Evolutionary conservation across 177 flowering plant genomes (phyloP).

Genomic region (Vitis hybrid): DNA sequence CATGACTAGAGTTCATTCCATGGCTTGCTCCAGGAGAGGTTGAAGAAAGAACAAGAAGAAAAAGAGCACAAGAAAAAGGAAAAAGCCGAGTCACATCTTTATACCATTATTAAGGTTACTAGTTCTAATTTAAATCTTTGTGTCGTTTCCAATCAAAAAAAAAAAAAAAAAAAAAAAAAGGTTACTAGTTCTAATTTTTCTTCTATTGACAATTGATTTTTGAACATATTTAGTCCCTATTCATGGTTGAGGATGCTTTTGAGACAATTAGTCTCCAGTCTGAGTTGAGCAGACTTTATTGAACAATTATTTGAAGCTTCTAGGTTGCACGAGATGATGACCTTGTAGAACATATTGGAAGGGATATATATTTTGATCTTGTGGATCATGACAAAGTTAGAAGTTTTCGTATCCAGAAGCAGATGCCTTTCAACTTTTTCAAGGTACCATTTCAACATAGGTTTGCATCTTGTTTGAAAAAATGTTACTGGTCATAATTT

Average conservation of each 20-base stretch:
- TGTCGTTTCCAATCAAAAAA: no score
- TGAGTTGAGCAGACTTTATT: background rate
- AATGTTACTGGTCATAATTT: background rate
- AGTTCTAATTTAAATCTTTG: no score
- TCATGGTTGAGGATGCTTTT: no score
- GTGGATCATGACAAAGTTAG: slow-evolving; percentile 61
- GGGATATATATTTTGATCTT: slow-evolving; percentile 50
- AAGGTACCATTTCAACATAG: slow-evolving; percentile 22
- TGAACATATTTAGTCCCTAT: background rate
- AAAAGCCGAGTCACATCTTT: slow-evolving; percentile 72
- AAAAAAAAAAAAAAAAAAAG: slow-evolving; percentile 21
- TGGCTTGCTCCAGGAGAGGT: slow-evolving; percentile 38
- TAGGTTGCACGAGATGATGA: slow-evolving; percentile 73
- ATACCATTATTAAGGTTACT: slow-evolving; percentile 62
- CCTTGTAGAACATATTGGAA: slow-evolving; percentile 54
- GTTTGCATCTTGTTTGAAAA: background rate
- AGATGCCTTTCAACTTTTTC: slow-evolving; percentile 37
- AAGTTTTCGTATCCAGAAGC: slow-evolving; percentile 56
- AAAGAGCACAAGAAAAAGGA: slow-evolving; percentile 74
- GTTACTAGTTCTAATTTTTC: slow-evolving; percentile 8
- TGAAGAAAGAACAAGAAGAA: slow-evolving; percentile 76
- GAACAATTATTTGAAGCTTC: background rate
- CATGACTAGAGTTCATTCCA: background rate
- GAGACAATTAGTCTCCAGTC: no score
- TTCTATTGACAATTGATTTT: no score